Evolutionary conservation across 139 green algal genomes (phyloP).

Genomic region (Desmodesmus armatus): DNA sequence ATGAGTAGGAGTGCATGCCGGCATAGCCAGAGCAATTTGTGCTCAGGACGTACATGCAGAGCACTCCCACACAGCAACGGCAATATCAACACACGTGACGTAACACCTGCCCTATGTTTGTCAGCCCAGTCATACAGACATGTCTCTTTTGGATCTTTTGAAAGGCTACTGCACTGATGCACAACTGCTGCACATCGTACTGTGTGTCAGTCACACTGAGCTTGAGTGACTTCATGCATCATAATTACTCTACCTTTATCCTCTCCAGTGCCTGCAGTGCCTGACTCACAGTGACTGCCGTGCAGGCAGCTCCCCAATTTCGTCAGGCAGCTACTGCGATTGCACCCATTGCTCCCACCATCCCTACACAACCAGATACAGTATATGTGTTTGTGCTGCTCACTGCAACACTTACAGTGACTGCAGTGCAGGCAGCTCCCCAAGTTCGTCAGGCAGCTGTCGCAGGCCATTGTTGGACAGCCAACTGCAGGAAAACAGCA

Average conservation of each 20-base stretch:
- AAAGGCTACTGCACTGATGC: too few species aligned
- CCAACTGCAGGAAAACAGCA: slow-evolving; percentile 40
- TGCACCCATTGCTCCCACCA: neutral
- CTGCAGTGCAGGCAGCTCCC: slow-evolving; percentile 43
- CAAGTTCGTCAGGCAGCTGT: slow-evolving; percentile 45
- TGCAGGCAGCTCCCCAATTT: neutral
- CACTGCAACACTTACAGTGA: slow-evolving; percentile 47
- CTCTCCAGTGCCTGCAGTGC: neutral
- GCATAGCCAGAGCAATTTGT: too few species aligned
- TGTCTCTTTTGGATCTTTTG: too few species aligned
- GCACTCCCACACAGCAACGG: neutral
- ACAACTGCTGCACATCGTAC: too few species aligned
- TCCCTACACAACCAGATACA: neutral
- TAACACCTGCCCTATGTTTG: neutral
- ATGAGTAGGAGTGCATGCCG: neutral
- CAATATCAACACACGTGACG: neutral
- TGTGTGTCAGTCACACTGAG: too few species aligned
- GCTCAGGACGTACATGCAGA: neutral
- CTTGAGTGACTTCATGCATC: too few species aligned
- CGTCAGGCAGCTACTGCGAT: neutral
- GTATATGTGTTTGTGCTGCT: neutral
- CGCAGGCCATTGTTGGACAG: slow-evolving; percentile 59
- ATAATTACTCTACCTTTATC: neutral
- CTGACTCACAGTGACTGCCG: slow-evolving; percentile 4
- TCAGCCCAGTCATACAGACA: neutral